Evolutionary conservation across 768 basidiomycete species (phyloP), one percentile per base, ranked within the genome.

Genomic region (Chalciporus pseudorubinellus): DNA sequence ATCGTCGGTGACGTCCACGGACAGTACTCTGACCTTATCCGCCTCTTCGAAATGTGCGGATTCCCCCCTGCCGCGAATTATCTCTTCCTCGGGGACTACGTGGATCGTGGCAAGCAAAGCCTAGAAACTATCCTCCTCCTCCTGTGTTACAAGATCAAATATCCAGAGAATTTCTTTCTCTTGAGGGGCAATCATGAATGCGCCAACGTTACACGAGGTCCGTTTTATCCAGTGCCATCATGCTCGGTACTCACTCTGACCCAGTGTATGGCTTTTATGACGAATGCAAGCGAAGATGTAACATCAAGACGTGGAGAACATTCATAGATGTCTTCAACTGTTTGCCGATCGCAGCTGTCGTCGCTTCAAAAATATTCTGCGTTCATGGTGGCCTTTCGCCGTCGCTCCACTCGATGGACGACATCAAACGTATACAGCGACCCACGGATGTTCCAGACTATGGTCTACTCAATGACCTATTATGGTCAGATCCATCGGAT

Each of bases 261-360:
- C 18, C 29, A 98, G 97, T 98, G 19, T 99, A 99, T 64, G 97
- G 97, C 22, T 99, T 99, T 74, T 99, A 99, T 71, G 97, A 98
- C 74, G 97, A 99, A 74, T 99, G 97, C 79, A 99, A 99, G 75
- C 87, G 97, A 66, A 84, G 97, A 58, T 97, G 94, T 79, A 98
- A 95, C 70, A 93, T 98, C 79, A 99, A 98, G 77, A 95, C 92
- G 22, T 99, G 97, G 97, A 98, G 95, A 75, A 95, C 93, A 2
- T 98, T 99, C 71, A 92, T 98, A 70, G 97, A 99, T 74, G 95
- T 98, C 52, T 99, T 99, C 82, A 98, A 99, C 72, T 95, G 94
- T 64, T 83, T 99, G 12, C 97, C 97, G 44, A 98, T 99, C 64
- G 95, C 95, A 36, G 94, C 97, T 28, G 90, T 99, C 65, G 97